Evolutionary conservation across 2,329 filamentous ascomycete genomes (phyloP), one percentile per base, ranked within the genome.

Genomic region (Fusarium coicis): DNA sequence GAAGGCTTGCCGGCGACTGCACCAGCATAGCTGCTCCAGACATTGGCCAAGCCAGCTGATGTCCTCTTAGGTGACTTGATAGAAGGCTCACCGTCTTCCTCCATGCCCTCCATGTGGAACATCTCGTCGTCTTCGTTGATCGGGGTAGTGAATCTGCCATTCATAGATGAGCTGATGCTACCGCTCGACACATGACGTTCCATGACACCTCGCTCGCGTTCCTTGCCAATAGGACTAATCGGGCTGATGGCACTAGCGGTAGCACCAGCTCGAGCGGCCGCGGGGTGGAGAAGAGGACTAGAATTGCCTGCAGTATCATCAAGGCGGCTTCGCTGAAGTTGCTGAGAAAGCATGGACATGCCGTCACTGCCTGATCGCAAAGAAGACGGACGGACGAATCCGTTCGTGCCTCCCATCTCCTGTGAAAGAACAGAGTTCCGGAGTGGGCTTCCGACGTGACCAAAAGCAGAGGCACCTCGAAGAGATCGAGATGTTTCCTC

Each of bases 61-160:
- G 80, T 83, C 62, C 87, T 85, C 80, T 88, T 89, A 57, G 85
- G 81, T 15, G 84, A 83, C 46, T 84, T 82, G 62, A 83, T 81
- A 42, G 86, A 82, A 28, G 86, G 82, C 37, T 90, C 88, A 28
- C 88, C 87, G 32, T 89, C 88, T 62, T 90, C 88, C 73, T 92
- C 90, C 89, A 92, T 91, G 76, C 84, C 88, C 47, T 77, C 76
- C 78, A 92, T 92, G 19, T 92, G 87, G 72, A 91, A 91, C 32
- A 89, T 87, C 8, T 88, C 84, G 62, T 91, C 89, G 74, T 92
- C 90, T 77, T 91, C 90, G 66, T 91, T 89, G 69, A 92, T 91
- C 7, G 89, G 89, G 2, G 89, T 91, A 4, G 89, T 89, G 78
- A 90, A 91, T 21, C 90, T 84, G 26, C 88, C 88, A 43, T 85